Conservation (phyloP, 148 eudicot genomes). For the Rhododendron simsii region DNA sequence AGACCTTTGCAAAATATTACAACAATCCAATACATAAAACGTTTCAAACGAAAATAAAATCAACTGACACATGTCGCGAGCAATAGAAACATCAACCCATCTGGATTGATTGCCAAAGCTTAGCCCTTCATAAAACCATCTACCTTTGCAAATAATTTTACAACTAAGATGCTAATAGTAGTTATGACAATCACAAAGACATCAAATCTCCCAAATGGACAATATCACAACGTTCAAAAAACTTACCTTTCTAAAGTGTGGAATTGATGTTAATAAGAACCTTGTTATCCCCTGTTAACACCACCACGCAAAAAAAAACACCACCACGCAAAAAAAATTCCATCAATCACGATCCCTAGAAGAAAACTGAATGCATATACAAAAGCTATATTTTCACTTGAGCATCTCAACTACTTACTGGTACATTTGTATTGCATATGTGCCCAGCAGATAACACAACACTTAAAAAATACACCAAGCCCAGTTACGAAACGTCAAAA, state of each 20-base stretch:
- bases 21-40: not conserved
- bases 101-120: not conserved
- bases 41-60: not conserved
- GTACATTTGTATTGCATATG: not conserved
- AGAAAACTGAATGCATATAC: not conserved
- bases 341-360: not conserved
- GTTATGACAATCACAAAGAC: not conserved
- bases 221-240: not conserved
- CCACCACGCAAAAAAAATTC: not conserved
- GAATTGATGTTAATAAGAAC: constrained; percentile 73
- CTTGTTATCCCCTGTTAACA: constrained; percentile 72
- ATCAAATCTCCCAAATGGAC: not conserved
- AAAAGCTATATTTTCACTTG: not conserved
- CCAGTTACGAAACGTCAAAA: no score
- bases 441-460: not conserved
- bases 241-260: constrained; percentile 78
- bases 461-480: not conserved
- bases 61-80: not conserved
- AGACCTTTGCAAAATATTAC: not conserved
- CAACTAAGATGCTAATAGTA: not conserved
- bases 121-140: not conserved
- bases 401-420: not conserved
- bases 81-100: not conserved
- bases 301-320: not conserved
- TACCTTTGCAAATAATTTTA: not conserved